Conservation (phyloP, 2,329 filamentous ascomycete species). For the Hymenotorrendiella dingleyae region DNA sequence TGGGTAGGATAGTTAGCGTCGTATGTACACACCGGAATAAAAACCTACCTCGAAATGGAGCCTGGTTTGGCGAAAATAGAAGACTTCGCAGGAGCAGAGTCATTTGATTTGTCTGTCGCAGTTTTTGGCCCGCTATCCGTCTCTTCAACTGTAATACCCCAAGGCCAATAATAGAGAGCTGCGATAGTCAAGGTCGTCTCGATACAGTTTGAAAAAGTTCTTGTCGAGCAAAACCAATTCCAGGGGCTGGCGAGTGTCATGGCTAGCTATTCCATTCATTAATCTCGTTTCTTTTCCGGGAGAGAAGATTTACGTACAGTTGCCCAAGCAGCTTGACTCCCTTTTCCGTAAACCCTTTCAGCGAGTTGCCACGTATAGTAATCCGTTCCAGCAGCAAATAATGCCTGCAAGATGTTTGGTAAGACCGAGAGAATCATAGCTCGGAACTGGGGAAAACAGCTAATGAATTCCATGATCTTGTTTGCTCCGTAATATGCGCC, state of each 20-base stretch:
- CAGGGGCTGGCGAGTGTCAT: constrained; percentile 75
- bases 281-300: constrained; percentile 29
- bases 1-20: constrained; percentile 25
- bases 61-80: constrained; percentile 21
- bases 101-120: constrained; percentile 30
- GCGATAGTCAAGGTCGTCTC: constrained; percentile 82
- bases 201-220: constrained; percentile 89
- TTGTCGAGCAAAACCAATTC: constrained; percentile 93
- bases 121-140: constrained; percentile 10
- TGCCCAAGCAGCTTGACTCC: constrained; percentile 58
- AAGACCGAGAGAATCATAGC: constrained; percentile 64
- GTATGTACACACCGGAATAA: background rate
- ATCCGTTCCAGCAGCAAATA: constrained; percentile 73
- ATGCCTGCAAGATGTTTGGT: constrained; percentile 70
- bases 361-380: constrained; percentile 85
- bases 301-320: constrained; percentile 48
- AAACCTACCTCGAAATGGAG: constrained; percentile 30
- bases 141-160: constrained; percentile 53
- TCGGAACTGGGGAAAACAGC: constrained; percentile 47
- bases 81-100: constrained; percentile 15
- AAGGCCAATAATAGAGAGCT: constrained; percentile 82
- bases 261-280: constrained; percentile 47
- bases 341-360: constrained; percentile 62
- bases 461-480: constrained; percentile 47
- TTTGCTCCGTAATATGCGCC: constrained; percentile 62